Conservation (phyloP, 768 basidiomycete species). For the Hypholoma fasciculare region DNA sequence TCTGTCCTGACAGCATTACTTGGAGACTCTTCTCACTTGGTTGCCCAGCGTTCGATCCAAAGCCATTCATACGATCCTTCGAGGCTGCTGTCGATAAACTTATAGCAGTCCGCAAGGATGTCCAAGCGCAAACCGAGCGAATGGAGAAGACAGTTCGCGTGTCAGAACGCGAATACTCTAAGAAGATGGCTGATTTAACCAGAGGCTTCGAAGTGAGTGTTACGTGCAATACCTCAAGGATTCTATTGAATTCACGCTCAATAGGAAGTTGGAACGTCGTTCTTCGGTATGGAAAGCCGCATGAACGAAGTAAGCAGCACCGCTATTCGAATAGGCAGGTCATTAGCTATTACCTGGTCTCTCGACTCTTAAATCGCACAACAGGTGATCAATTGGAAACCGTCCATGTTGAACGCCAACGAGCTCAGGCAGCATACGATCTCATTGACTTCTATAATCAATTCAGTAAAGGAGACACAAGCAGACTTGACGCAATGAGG, state of each 20-base stretch:
- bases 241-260: not conserved
- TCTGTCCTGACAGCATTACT: slow-evolving; percentile 8
- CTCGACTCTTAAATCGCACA: not conserved
- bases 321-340: slow-evolving; percentile 87
- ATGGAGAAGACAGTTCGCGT: slow-evolving; percentile 90
- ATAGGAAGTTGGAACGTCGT: slow-evolving; percentile 86
- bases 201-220: slow-evolving; percentile 85
- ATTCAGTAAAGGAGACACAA: slow-evolving; percentile 80
- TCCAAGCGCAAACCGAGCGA: slow-evolving; percentile 86
- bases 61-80: slow-evolving; percentile 90
- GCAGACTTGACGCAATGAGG: slow-evolving; percentile 69
- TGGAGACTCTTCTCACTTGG: not conserved
- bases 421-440: slow-evolving; percentile 93
- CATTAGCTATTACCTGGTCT: not conserved
- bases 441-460: slow-evolving; percentile 94
- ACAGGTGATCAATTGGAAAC: slow-evolving; percentile 95
- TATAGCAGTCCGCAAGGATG: slow-evolving; percentile 84
- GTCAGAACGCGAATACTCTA: slow-evolving; percentile 92
- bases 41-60: slow-evolving; percentile 82
- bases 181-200: slow-evolving; percentile 91
- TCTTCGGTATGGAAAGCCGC: slow-evolving; percentile 84
- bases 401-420: slow-evolving; percentile 86
- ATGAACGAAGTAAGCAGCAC: slow-evolving; percentile 94
- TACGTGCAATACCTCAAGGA: too few species aligned
- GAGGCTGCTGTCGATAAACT: slow-evolving; percentile 89